A percentile compares a stretch with the other conserved stretches of the same genome.
Conservation (phyloP, 176 grass and related monocot species). For the Guadua angustifolia region DNA sequence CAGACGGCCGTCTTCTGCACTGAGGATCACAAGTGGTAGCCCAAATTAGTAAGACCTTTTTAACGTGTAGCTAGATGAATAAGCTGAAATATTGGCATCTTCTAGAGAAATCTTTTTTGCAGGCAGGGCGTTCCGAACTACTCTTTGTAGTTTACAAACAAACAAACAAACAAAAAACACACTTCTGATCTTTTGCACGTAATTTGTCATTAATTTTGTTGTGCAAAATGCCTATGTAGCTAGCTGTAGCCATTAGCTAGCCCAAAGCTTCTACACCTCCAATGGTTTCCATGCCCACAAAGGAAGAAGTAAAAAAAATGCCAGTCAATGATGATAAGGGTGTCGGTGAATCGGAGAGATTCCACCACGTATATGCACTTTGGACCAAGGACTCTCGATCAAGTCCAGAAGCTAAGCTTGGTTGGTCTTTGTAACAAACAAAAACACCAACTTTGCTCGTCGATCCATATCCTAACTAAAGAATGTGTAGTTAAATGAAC, state of each 20-base stretch:
- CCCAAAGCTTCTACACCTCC: slow-evolving; percentile 12
- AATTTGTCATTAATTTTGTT: slow-evolving; percentile 12
- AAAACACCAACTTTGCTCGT: slow-evolving; percentile 10
- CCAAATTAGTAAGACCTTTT: neutral
- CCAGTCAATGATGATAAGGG: slow-evolving; percentile 1
- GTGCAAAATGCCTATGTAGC: neutral
- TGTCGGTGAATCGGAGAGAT: slow-evolving; percentile 56
- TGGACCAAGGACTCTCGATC: slow-evolving; percentile 11
- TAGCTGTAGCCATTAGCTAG: neutral
- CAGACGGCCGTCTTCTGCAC: neutral
- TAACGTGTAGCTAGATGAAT: neutral
- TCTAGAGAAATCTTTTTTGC: slow-evolving; percentile 7
- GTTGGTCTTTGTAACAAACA: neutral
- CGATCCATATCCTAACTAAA: neutral
- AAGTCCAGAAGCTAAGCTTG: neutral
- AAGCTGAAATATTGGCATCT: neutral
- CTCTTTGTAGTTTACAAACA: neutral
- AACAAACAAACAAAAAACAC: too few species aligned
- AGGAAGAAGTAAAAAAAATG: neutral
- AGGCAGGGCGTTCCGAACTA: neutral
- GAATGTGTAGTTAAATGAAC: neutral
- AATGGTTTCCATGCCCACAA: slow-evolving; percentile 42
- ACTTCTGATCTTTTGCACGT: neutral
- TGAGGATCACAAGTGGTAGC: neutral
- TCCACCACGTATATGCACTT: slow-evolving; percentile 31